Evolutionary conservation across 345 rosid species (phyloP).

Genomic region (Litchi chinensis): DNA sequence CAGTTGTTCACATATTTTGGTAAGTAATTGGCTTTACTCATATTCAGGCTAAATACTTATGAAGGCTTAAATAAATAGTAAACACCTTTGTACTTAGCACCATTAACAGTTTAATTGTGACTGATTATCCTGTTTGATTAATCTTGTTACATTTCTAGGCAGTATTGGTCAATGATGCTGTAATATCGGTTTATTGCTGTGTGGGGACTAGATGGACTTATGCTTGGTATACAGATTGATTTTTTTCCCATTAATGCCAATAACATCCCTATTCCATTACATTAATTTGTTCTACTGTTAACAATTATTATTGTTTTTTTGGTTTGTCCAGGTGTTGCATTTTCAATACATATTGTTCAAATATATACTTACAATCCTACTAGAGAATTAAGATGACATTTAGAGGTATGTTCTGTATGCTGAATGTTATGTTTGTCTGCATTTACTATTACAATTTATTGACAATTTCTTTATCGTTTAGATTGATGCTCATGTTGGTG

Average conservation of each 20-base stretch:
- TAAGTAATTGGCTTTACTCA: no score
- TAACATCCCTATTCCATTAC: not conserved
- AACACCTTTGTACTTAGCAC: no score
- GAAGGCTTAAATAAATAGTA: no score
- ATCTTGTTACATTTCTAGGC: constrained; percentile 29
- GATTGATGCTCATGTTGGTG: constrained; percentile 74
- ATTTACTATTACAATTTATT: constrained; percentile 8
- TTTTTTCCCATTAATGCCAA: not conserved
- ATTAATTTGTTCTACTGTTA: not conserved
- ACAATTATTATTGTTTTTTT: no score
- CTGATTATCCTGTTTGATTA: no score
- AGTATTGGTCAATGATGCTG: constrained; percentile 55
- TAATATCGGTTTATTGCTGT: constrained; percentile 60
- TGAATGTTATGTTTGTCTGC: not conserved
- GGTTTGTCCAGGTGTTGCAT: constrained; percentile 31
- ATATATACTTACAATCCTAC: constrained; percentile 58
- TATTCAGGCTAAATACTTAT: no score
- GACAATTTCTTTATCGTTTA: constrained; percentile 25
- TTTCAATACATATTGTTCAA: constrained; percentile 76
- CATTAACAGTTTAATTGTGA: no score
- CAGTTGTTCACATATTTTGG: no score
- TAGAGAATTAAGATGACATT: constrained; percentile 47
- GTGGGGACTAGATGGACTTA: constrained; percentile 40
- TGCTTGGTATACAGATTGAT: constrained; percentile 28
- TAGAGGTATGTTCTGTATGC: constrained; percentile 26